Evolutionary conservation across 768 basidiomycete genomes (phyloP).

Genomic region (Serendipita sp.): DNA sequence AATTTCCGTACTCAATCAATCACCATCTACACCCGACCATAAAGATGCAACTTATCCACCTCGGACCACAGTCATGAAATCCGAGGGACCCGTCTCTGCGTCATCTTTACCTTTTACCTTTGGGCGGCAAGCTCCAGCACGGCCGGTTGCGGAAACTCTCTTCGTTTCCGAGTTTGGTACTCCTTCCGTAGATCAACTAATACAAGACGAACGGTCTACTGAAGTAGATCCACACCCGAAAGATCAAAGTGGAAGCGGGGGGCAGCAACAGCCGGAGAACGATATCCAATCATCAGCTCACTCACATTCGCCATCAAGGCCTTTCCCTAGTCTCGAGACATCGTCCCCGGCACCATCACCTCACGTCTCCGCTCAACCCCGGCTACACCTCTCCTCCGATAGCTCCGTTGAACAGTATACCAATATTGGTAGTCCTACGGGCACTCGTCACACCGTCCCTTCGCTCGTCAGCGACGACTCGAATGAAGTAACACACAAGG

Average conservation of each 20-base stretch:
- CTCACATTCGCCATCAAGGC: not conserved
- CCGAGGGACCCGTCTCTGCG: not conserved
- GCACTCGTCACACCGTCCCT: not conserved
- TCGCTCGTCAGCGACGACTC: not conserved
- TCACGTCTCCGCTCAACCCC: not conserved
- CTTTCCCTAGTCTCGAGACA: not conserved
- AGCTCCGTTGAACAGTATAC: not conserved
- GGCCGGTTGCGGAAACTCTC: not conserved
- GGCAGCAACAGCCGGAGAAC: not conserved
- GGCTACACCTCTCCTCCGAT: not conserved
- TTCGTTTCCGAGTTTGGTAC: not conserved
- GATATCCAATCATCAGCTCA: not conserved
- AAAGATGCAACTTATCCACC: not conserved
- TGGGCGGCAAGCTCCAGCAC: not conserved
- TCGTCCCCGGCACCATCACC: not conserved
- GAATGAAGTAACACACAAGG: not conserved
- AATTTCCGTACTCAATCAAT: not conserved
- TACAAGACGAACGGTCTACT: not conserved
- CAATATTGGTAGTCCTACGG: not conserved
- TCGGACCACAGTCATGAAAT: constrained; percentile 1
- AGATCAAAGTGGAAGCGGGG: no score
- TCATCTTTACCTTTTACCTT: constrained; percentile 3
- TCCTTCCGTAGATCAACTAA: not conserved
- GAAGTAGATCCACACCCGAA: no score
- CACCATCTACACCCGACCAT: not conserved